A percentile compares a stretch with the other conserved stretches of the same genome.
phyloP scores from a whole-genome alignment of 257 asterid species.

The Gynochthodes officinalis region DNA sequence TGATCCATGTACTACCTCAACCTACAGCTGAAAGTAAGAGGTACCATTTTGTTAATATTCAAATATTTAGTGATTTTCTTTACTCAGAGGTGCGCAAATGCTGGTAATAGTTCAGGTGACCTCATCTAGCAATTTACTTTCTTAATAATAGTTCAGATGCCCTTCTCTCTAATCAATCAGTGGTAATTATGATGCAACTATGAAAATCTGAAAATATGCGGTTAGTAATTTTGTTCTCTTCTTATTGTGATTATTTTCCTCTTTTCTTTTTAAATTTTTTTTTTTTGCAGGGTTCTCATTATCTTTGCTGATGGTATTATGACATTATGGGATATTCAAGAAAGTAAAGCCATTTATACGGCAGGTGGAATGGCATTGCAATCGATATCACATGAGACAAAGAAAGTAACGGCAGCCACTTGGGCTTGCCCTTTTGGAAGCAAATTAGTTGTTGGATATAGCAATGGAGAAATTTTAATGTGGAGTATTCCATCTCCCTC shows the following conservation, averaged over 20 bases:
- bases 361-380: slow-evolving; percentile 48
- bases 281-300: slow-evolving; percentile 59
- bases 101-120: not conserved
- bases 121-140: not conserved
- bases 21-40: slow-evolving; percentile 80
- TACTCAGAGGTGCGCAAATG: not conserved
- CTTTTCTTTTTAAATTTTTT: not conserved
- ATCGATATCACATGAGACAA: slow-evolving; percentile 53
- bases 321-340: slow-evolving; percentile 71
- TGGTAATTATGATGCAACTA: not conserved
- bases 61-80: not conserved
- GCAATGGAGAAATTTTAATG: slow-evolving; percentile 73
- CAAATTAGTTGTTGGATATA: slow-evolving; percentile 77
- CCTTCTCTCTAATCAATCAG: slow-evolving; percentile 2
- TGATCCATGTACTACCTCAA: slow-evolving; percentile 64
- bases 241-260: not conserved
- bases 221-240: not conserved
- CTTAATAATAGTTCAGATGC: not conserved
- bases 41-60: slow-evolving; percentile 31
- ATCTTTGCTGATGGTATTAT: slow-evolving; percentile 65
- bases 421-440: slow-evolving; percentile 87
- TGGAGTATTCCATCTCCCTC: slow-evolving; percentile 63
- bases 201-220: not conserved
- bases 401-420: slow-evolving; percentile 81
- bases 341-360: slow-evolving; percentile 54